phyloP scores from a whole-genome alignment of 768 basidiomycete species.

The Amanita muscaria region DNA sequence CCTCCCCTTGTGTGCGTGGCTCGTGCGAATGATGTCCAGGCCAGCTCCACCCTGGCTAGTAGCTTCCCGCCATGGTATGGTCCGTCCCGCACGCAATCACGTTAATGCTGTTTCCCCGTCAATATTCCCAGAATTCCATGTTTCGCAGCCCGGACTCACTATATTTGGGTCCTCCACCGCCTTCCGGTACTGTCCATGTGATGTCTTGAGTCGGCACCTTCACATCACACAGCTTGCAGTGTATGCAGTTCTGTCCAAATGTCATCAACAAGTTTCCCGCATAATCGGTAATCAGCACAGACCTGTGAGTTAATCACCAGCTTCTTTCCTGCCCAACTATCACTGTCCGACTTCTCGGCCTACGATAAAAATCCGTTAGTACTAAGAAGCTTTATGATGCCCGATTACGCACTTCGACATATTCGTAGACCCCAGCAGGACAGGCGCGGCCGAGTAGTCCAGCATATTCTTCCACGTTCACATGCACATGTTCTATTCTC shows the following conservation, averaged over 20 bases:
- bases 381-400: background rate
- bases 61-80: too few relatives aligned
- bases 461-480: constrained; percentile 74
- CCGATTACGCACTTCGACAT: constrained; percentile 46
- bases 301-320: constrained; percentile 96
- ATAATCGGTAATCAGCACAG: background rate
- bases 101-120: constrained; percentile 1
- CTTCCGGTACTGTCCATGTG: constrained; percentile 94
- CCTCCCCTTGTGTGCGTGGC: background rate
- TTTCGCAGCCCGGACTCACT: constrained; percentile 40
- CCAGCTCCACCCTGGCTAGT: too few relatives aligned
- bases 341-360: constrained; percentile 25
- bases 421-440: constrained; percentile 96
- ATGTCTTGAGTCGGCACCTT: constrained; percentile 97
- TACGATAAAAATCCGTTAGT: constrained; percentile 15
- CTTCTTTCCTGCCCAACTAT: constrained; percentile 72
- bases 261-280: constrained; percentile 1
- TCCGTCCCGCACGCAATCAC: background rate
- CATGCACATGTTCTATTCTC: constrained; percentile 53
- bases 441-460: constrained; percentile 85
- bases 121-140: too few relatives aligned
- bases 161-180: constrained; percentile 94
- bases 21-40: constrained; percentile 1
- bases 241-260: constrained; percentile 68
- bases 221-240: constrained; percentile 94